phyloP scores from a whole-genome alignment of 164 flowering plant species.

The Aristolochia fimbriata region DNA sequence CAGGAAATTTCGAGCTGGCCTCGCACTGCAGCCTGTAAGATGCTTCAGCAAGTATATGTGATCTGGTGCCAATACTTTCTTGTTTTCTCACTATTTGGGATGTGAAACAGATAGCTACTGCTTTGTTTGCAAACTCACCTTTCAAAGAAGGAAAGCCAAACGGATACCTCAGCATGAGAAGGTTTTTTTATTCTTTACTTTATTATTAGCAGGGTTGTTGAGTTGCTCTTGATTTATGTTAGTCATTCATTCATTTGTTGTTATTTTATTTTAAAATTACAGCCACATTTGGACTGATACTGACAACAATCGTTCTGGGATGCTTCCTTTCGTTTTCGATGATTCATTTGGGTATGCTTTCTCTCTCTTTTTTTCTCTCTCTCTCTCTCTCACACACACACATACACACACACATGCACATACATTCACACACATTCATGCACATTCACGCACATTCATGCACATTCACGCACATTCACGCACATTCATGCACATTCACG shows the following conservation, averaged over 20 bases:
- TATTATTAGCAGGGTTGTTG: not conserved
- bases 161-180: conserved; percentile 97
- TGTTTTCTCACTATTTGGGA: conserved; percentile 17
- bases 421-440: too few relatives aligned
- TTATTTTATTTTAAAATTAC: conserved; percentile 11
- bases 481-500: too few relatives aligned
- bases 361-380: not conserved
- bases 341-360: conserved; percentile 83
- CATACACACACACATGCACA: too few relatives aligned
- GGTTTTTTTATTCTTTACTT: conserved; percentile 31
- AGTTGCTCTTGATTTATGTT: not conserved
- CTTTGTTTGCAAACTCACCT: conserved; percentile 96
- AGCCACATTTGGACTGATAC: conserved; percentile 97
- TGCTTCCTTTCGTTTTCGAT: conserved; percentile 99
- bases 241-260: not conserved
- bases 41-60: conserved; percentile 2
- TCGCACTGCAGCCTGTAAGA: conserved; percentile 95
- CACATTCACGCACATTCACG: too few relatives aligned
- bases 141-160: conserved; percentile 97
- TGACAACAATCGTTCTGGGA: conserved; percentile 87
- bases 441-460: too few relatives aligned
- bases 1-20: conserved; percentile 91
- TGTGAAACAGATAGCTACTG: conserved; percentile 84
- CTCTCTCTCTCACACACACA: not conserved
- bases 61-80: not conserved